Evolutionary conservation across 352 stramenopile species (phyloP).

Genomic region (Phytophthora sp.): DNA sequence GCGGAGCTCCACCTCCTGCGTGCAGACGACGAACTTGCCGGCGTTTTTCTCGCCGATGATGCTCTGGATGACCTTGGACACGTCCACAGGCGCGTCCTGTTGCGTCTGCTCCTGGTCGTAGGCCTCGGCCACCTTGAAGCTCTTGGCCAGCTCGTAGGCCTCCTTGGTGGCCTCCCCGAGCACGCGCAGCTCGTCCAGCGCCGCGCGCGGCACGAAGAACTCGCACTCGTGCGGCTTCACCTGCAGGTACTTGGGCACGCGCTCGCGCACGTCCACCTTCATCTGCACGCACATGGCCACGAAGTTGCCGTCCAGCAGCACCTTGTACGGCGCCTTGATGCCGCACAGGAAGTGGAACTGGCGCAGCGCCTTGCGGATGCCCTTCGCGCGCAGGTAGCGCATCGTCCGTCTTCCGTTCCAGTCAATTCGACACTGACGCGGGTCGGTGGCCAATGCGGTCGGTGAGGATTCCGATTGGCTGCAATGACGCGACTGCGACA

Average conservation of each 20-base stretch:
- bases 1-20: slow-evolving; percentile 84
- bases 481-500: no score
- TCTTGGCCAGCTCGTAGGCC: slow-evolving; percentile 71
- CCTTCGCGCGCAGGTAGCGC: slow-evolving; percentile 84
- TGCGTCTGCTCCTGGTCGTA: slow-evolving; percentile 35
- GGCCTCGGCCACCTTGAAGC: slow-evolving; percentile 65
- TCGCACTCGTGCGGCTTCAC: slow-evolving; percentile 77
- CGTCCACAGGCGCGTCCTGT: slow-evolving; percentile 42
- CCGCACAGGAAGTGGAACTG: slow-evolving; percentile 90
- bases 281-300: slow-evolving; percentile 89
- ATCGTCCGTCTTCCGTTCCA: slow-evolving; percentile 41
- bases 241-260: slow-evolving; percentile 84
- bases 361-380: slow-evolving; percentile 86
- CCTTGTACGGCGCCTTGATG: slow-evolving; percentile 86
- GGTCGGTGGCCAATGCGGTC: not conserved
- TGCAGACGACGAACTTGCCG: slow-evolving; percentile 84
- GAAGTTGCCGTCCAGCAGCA: slow-evolving; percentile 89
- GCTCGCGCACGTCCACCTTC: slow-evolving; percentile 83
- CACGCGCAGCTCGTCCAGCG: slow-evolving; percentile 76
- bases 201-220: slow-evolving; percentile 72
- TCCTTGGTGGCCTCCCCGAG: slow-evolving; percentile 64
- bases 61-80: slow-evolving; percentile 56
- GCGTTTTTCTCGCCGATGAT: slow-evolving; percentile 80
- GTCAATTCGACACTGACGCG: slow-evolving; percentile 30
- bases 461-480: not conserved